Percentiles rank a stretch among this genome's conserved stretches.
Conservation (phyloP, 108 stramenopile species). For the Skeletonema tropicum region DNA sequence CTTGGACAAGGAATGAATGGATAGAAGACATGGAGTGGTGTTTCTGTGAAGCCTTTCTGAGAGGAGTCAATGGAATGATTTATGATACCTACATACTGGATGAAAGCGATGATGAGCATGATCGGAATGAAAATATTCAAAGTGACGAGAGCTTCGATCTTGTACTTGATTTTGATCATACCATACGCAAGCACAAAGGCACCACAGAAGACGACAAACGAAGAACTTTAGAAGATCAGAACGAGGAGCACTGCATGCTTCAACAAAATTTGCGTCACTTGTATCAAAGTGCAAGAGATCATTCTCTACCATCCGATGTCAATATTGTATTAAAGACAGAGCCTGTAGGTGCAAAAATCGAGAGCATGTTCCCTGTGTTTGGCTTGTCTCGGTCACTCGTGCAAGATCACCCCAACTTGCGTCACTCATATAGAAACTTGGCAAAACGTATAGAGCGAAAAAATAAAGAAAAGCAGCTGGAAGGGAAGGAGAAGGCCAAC, state of each 20-base stretch:
- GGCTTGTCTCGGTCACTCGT: conserved; percentile 34
- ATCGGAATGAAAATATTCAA: background rate
- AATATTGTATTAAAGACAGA: conserved; percentile 41
- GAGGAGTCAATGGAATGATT: conserved; percentile 39
- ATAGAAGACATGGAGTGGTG: conserved; percentile 25
- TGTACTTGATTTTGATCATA: conserved; percentile 23
- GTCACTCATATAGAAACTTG: conserved; percentile 39
- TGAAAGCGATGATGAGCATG: background rate
- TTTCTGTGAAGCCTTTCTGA: conserved; percentile 38
- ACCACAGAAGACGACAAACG: conserved; percentile 7
- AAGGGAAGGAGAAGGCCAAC: conserved; percentile 5
- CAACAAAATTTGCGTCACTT: conserved; percentile 31
- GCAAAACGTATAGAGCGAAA: conserved; percentile 26
- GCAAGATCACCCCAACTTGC: conserved; percentile 32
- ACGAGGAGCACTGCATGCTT: conserved; percentile 41
- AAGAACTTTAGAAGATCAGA: conserved; percentile 7
- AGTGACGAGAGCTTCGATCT: conserved; percentile 5
- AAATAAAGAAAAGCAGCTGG: conserved; percentile 20
- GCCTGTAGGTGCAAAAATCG: conserved; percentile 31
- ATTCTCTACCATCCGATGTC: conserved; percentile 37
- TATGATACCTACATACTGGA: conserved; percentile 22
- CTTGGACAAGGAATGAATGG: conserved; percentile 33
- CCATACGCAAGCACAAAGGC: background rate
- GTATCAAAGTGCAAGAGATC: conserved; percentile 33
- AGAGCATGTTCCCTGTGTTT: conserved; percentile 45